phyloP scores from a whole-genome alignment of 306 rosid genomes.

The Acacia melanoxylon region DNA sequence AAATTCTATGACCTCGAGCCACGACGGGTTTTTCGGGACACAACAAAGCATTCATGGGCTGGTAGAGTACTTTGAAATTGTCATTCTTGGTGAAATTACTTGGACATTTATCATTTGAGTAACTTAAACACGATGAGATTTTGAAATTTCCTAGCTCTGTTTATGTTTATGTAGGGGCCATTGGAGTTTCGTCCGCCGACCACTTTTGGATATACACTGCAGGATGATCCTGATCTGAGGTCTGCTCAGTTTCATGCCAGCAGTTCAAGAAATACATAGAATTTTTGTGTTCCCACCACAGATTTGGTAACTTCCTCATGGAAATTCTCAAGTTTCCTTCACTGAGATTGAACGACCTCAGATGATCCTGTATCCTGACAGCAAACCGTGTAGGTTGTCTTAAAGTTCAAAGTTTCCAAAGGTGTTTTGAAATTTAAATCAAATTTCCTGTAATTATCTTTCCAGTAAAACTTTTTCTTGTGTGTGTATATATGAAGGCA shows the following conservation, averaged over 20 bases:
- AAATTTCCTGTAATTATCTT: background rate
- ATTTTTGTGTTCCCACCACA: background rate
- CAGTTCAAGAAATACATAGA: constrained; percentile 1
- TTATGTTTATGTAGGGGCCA: background rate
- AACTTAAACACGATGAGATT: background rate
- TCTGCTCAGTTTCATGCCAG: background rate
- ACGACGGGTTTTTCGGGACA: constrained; percentile 61
- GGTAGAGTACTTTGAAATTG: constrained; percentile 41
- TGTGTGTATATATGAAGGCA: background rate
- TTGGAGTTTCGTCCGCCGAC: background rate
- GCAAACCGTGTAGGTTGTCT: background rate
- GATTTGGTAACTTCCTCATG: background rate
- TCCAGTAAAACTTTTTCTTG: background rate
- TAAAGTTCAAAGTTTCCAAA: background rate
- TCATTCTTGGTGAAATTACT: background rate
- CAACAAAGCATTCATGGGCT: constrained; percentile 84
- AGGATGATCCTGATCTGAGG: constrained; percentile 6
- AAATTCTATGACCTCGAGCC: constrained; percentile 69
- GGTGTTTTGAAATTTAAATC: background rate
- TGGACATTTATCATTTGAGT: background rate
- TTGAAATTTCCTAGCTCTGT: background rate
- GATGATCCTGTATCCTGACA: background rate
- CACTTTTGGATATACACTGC: background rate
- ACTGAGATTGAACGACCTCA: background rate
- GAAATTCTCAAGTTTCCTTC: background rate